Evolutionary conservation across 139 green algal species (phyloP).

Genomic region (Coccomyxa sp.): DNA sequence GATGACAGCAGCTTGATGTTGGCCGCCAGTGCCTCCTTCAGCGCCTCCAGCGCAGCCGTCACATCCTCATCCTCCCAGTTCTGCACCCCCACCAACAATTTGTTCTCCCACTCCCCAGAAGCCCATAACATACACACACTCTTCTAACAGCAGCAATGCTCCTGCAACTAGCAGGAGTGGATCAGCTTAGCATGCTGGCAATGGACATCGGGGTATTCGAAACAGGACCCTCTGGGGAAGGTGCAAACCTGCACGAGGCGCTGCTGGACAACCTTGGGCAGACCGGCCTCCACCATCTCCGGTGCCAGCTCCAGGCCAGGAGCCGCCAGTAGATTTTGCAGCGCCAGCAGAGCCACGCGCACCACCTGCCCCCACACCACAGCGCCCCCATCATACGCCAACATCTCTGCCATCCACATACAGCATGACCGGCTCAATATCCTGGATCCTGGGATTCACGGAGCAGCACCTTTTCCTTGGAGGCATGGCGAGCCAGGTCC

Average conservation of each 20-base stretch:
- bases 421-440: neutral
- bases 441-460: no score
- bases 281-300: constrained; percentile 77
- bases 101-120: neutral
- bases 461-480: constrained; percentile 88
- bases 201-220: no score
- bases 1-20: constrained; percentile 68
- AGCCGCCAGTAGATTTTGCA: constrained; percentile 77
- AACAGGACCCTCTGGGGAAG: no score
- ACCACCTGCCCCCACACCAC: constrained; percentile 62
- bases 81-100: constrained; percentile 33
- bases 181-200: no score
- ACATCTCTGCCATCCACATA: neutral
- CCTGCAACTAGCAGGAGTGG: no score
- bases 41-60: constrained; percentile 58
- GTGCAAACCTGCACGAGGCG: constrained; percentile 45
- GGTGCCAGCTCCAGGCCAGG: constrained; percentile 40
- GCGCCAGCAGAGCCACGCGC: constrained; percentile 71
- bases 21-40: constrained; percentile 70
- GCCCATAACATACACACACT: neutral
- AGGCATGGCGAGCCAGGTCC: constrained; percentile 66
- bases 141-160: no score
- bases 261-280: constrained; percentile 67
- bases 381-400: neutral
- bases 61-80: constrained; percentile 89